Base-by-base conservation (phyloP, 768 basidiomycete genomes). In the Tricholoma matsutake region DNA sequence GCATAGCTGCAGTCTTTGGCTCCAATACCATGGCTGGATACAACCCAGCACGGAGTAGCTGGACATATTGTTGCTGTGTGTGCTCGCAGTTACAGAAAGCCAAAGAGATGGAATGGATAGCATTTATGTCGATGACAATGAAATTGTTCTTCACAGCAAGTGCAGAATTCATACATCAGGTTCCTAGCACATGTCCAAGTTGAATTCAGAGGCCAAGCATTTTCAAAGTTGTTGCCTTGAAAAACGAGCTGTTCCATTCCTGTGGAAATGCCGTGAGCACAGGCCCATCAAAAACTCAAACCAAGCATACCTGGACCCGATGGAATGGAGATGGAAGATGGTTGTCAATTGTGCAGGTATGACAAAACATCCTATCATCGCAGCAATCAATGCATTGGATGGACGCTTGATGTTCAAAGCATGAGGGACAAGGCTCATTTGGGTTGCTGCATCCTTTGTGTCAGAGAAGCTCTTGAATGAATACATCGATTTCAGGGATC, bases 1-100 rank as follows among this genome's bases (percentile, higher is more conserved):
- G 57, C 7, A 58, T 65, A 5, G 62, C 64, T 1, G 51, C 60
- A 0, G 64, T 63, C 47, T 61, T 41, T 2, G 66, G 66, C 6
- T 58, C 29, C 2, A 29, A 22, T 1, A 31, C 14, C 4, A 62
- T 65, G 8, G 64, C 62, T 9, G 66, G 65, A 51, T 49, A 61
- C n/a, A 57, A 53, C 13, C 57, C 56, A 10, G 39, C 11, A 6
- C 55, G 54, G 28, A 66, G 61, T 14, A 67, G 57, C 53, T 67
- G 64, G 5, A 39, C 49, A 39, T 56, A 31, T 20, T 29, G 11
- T 37, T 41, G 34, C 16, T 37, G 20, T 4, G 54, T 31, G 13
- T 29, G 29, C 29, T 53, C 49, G n/a, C 59, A 60, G 54, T 41
- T 8, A n/a, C 52, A 51, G 53, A 55, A 43, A 28, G 22, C 43